Conservation (phyloP, 1,139 yeast species). For the Kodamaea arcana region DNA sequence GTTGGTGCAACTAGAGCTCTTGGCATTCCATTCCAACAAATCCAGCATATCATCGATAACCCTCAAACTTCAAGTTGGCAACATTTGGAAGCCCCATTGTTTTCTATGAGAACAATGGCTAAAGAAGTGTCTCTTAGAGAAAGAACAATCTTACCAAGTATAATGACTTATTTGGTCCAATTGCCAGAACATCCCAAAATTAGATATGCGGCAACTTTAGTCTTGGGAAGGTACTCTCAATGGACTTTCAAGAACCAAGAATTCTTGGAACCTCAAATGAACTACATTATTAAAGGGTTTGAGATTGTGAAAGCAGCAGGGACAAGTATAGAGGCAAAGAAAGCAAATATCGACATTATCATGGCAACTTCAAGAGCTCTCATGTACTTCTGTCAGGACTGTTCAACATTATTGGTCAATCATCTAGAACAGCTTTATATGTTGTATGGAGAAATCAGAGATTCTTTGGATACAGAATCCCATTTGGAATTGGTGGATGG, state of each 20-base stretch:
- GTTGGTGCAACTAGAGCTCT: conserved; percentile 75
- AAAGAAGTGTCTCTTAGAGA: conserved; percentile 76
- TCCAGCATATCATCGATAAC: conserved; percentile 39
- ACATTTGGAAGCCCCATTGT: conserved; percentile 82
- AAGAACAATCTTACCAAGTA: conserved; percentile 65
- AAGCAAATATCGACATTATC: conserved; percentile 46
- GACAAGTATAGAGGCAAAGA: conserved; percentile 11
- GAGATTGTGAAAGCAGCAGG: conserved; percentile 26
- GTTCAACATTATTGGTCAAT: conserved; percentile 61
- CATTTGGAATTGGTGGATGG: conserved; percentile 85
- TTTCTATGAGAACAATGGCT: conserved; percentile 92
- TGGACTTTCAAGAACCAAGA: conserved; percentile 91
- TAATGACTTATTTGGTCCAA: conserved; percentile 65
- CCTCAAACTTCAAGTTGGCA: conserved; percentile 61
- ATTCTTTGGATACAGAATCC: conserved; percentile 61
- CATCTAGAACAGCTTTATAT: conserved; percentile 74
- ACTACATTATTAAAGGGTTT: conserved; percentile 81
- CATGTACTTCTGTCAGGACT: conserved; percentile 93
- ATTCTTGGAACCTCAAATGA: conserved; percentile 74
- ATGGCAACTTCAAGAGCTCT: conserved; percentile 92
- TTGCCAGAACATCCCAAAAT: conserved; percentile 85
- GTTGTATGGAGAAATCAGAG: conserved; percentile 64
- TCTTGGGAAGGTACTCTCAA: conserved; percentile 88
- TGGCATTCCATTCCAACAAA: conserved; percentile 53
- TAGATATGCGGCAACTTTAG: conserved; percentile 88